Percentiles rank a stretch among this genome's conserved stretches.
phyloP scores from a whole-genome alignment of 1,139 yeast species.

The Geotrichum carabidarum region DNA sequence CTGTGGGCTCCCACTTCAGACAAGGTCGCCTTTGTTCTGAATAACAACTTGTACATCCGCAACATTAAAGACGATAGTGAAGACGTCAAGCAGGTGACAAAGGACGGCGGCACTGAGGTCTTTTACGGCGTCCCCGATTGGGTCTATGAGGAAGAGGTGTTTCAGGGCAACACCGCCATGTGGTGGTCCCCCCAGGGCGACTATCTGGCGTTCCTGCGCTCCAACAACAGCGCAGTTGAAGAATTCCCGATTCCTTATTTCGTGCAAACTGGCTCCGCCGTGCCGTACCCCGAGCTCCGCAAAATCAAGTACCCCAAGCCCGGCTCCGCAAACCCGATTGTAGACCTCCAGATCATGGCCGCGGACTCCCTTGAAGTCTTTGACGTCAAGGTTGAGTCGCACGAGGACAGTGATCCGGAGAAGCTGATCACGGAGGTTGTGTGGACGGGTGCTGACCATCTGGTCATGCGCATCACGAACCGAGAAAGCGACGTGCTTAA shows the following conservation, averaged over 20 bases:
- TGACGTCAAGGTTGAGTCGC: slow-evolving; percentile 29
- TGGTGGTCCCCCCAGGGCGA: slow-evolving; percentile 88
- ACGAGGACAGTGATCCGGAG: slow-evolving; percentile 32
- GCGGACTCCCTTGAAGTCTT: slow-evolving; percentile 34
- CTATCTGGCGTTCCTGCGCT: slow-evolving; percentile 55
- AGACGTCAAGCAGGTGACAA: slow-evolving; percentile 48
- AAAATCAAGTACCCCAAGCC: slow-evolving; percentile 83
- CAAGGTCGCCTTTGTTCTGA: slow-evolving; percentile 59
- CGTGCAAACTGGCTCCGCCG: slow-evolving; percentile 39
- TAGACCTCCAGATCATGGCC: slow-evolving; percentile 47
- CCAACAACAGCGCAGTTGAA: slow-evolving; percentile 69
- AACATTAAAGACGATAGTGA: slow-evolving; percentile 31
- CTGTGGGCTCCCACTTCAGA: slow-evolving; percentile 72
- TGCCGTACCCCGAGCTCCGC: slow-evolving; percentile 54
- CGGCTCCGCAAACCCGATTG: slow-evolving; percentile 66
- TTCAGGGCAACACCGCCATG: slow-evolving; percentile 55
- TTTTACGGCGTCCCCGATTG: slow-evolving; percentile 90
- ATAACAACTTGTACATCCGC: slow-evolving; percentile 58
- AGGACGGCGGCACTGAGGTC: slow-evolving; percentile 60
- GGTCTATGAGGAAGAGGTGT: slow-evolving; percentile 94
- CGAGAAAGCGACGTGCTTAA: slow-evolving; percentile 60
- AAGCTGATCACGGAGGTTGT: slow-evolving; percentile 64
- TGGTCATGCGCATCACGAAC: slow-evolving; percentile 64
- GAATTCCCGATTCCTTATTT: slow-evolving; percentile 61
- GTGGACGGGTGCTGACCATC: slow-evolving; percentile 58